Conservation (phyloP, 495 filamentous ascomycete genomes). For the Lentithecium fluviatile region DNA sequence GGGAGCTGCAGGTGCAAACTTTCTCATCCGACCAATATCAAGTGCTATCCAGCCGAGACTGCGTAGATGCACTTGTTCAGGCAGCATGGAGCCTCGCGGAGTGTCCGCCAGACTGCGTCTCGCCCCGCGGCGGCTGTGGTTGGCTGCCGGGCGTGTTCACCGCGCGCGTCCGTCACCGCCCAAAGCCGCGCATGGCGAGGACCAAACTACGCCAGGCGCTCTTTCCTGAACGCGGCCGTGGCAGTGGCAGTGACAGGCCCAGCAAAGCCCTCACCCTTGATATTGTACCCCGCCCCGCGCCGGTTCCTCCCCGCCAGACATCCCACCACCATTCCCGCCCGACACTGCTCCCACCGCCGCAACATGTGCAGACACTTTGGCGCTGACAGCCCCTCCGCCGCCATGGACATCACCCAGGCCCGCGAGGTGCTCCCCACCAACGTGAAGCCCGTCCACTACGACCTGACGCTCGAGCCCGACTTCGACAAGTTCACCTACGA, state of each 20-base stretch:
- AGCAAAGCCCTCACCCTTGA: too few species aligned
- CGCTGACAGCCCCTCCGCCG: constrained; percentile 37
- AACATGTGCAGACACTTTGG: constrained; percentile 46
- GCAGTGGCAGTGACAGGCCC: too few species aligned
- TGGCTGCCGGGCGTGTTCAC: constrained; percentile 2
- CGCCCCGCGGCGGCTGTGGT: neutral
- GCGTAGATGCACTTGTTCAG: constrained; percentile 29
- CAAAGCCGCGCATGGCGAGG: neutral
- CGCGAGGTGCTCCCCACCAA: constrained; percentile 67
- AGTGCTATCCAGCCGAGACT: constrained; percentile 8
- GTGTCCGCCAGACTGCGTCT: neutral
- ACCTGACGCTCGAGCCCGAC: constrained; percentile 71
- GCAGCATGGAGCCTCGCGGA: constrained; percentile 10
- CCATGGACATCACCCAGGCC: constrained; percentile 52
- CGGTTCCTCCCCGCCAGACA: constrained; percentile 3
- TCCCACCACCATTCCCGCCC: constrained; percentile 7
- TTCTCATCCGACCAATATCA: constrained; percentile 20
- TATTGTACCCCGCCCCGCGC: constrained; percentile 17
- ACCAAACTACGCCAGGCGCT: too few species aligned
- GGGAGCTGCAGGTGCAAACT: constrained; percentile 5
- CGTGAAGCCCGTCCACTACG: constrained; percentile 68
- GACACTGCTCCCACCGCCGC: constrained; percentile 47
- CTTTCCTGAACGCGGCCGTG: too few species aligned
- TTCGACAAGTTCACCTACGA: constrained; percentile 68
- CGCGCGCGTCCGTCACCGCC: neutral